Conservation (phyloP, 352 stramenopile genomes). For the Peronospora farinosa region DNA sequence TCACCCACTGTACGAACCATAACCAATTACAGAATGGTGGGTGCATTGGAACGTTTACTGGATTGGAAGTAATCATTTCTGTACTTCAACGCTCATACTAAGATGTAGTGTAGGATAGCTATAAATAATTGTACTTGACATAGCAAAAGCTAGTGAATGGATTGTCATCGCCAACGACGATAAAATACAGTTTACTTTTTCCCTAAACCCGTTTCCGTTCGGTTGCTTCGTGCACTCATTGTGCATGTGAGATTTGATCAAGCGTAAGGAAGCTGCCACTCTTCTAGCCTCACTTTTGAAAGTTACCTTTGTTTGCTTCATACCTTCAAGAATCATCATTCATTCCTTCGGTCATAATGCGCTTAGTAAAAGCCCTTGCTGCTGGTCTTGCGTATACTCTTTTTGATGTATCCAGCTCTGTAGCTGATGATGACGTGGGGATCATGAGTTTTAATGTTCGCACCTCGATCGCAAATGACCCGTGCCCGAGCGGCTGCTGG, state of each 20-base stretch:
- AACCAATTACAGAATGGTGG: too few relatives aligned
- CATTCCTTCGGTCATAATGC: slow-evolving; percentile 11
- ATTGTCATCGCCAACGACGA: too few relatives aligned
- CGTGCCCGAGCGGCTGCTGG: slow-evolving; percentile 64
- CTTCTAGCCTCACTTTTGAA: slow-evolving; percentile 7
- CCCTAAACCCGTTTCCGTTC: too few relatives aligned
- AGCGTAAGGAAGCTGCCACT: too few relatives aligned
- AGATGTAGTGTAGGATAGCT: too few relatives aligned
- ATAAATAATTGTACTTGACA: too few relatives aligned
- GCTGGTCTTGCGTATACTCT: not conserved
- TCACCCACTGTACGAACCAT: too few relatives aligned
- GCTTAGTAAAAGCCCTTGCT: slow-evolving; percentile 2
- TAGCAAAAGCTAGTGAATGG: too few relatives aligned
- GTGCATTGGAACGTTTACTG: too few relatives aligned
- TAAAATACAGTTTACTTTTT: not conserved
- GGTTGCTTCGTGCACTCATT: too few relatives aligned
- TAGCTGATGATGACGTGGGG: slow-evolving; percentile 22
- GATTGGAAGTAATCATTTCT: too few relatives aligned
- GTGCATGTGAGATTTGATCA: slow-evolving; percentile 11
- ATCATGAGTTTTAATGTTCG: slow-evolving; percentile 75
- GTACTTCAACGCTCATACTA: too few relatives aligned
- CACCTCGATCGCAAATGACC: slow-evolving; percentile 54
- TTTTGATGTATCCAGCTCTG: not conserved
- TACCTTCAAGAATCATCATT: not conserved
- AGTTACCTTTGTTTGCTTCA: slow-evolving; percentile 7